phyloP scores from a whole-genome alignment of 768 basidiomycete genomes.

The Hypsizygus marmoreus region DNA sequence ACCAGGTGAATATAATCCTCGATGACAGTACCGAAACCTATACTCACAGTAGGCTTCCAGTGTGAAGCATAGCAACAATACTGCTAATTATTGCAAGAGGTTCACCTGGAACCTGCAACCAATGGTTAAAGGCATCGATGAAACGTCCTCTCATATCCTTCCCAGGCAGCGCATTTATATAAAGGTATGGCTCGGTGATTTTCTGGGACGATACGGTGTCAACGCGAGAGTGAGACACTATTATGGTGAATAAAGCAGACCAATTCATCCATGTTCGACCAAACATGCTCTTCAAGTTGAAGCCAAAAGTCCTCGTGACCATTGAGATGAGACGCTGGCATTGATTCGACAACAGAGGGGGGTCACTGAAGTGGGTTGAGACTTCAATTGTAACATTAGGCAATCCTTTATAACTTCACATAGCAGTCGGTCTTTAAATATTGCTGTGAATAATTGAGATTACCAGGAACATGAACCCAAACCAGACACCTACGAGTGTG shows the following conservation, averaged over 20 bases:
- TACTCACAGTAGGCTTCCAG: constrained; percentile 56
- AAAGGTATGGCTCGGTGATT: constrained; percentile 83
- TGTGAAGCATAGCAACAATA: constrained; percentile 91
- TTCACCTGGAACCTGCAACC: constrained; percentile 77
- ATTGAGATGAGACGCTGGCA: no score
- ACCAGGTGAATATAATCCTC: background rate
- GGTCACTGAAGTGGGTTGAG: no score
- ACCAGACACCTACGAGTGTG: no score
- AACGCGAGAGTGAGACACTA: background rate
- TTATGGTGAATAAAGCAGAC: background rate
- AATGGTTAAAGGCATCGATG: constrained; percentile 88
- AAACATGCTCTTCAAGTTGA: no score
- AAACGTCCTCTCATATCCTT: constrained; percentile 88
- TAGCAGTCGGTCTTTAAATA: no score
- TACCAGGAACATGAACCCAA: no score
- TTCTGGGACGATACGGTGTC: constrained; percentile 24
- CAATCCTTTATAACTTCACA: no score
- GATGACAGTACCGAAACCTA: background rate
- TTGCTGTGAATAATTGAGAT: no score
- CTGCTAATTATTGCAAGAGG: constrained; percentile 71
- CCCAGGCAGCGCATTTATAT: constrained; percentile 78
- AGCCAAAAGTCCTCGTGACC: no score
- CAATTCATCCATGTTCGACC: background rate
- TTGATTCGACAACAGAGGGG: no score
- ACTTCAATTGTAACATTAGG: no score